Conservation (phyloP, 768 basidiomycete species). For the Pulveroboletus sp. region DNA sequence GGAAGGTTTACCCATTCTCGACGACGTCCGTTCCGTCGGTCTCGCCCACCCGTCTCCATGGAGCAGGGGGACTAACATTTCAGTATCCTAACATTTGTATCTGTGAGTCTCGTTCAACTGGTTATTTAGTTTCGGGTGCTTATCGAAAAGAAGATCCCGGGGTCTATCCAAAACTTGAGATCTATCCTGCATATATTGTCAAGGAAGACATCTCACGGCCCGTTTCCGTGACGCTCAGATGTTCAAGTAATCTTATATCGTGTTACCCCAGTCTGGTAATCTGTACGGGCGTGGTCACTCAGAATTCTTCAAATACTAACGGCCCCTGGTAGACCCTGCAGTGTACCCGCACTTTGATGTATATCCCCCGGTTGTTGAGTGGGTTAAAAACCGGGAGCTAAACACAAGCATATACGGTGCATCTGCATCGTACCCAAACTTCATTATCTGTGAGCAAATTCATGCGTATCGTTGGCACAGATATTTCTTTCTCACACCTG, state of each 20-base stretch:
- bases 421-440: conserved; percentile 8
- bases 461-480: no score
- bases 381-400: background rate
- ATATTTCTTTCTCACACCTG: background rate
- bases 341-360: conserved; percentile 41
- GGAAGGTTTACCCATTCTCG: conserved; percentile 16
- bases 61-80: conserved; percentile 6
- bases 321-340: conserved; percentile 30
- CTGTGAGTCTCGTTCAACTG: conserved; percentile 14
- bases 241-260: conserved; percentile 1
- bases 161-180: no score
- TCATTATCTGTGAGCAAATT: conserved; percentile 17
- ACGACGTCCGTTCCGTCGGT: background rate
- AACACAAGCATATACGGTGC: background rate
- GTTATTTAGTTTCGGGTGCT: background rate
- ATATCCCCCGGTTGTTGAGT: conserved; percentile 28
- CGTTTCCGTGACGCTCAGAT: background rate
- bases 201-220: conserved; percentile 1
- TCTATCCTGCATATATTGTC: conserved; percentile 34
- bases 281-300: conserved; percentile 26
- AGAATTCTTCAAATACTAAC: conserved; percentile 6
- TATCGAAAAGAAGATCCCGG: no score
- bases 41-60: conserved; percentile 5
- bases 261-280: conserved; percentile 36
- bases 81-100: conserved; percentile 17